phyloP scores from a whole-genome alignment of 306 rosid genomes.

The Trichosanthes cucumerina region DNA sequence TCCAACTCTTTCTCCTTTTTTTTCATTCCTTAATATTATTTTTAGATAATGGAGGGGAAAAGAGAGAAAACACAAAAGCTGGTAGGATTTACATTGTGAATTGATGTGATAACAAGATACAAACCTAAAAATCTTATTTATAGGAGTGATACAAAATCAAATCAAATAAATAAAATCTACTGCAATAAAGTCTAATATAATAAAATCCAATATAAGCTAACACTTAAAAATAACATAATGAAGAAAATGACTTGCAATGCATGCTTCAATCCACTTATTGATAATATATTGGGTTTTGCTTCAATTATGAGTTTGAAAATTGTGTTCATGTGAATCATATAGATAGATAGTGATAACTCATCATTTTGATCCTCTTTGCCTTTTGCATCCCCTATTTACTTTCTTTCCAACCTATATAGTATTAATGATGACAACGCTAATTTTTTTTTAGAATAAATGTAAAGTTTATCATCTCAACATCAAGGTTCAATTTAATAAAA shows the following conservation, averaged over 20 bases:
- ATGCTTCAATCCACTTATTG: conserved; percentile 1
- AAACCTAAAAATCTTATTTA: no score
- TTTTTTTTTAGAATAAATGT: neutral
- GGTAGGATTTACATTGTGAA: no score
- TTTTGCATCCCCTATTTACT: conserved; percentile 1
- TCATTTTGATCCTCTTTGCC: conserved; percentile 1
- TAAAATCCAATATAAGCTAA: no score
- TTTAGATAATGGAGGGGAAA: no score
- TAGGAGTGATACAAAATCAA: no score
- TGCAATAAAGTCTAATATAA: no score
- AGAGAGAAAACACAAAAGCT: no score
- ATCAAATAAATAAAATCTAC: no score
- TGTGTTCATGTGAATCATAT: conserved; percentile 9
- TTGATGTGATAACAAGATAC: no score
- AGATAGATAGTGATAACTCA: neutral
- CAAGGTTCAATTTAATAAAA: neutral
- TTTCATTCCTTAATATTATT: neutral
- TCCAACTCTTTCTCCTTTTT: neutral
- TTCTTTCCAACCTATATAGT: neutral
- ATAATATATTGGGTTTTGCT: neutral
- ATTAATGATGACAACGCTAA: neutral
- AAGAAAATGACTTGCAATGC: neutral
- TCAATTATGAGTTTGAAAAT: conserved; percentile 5
- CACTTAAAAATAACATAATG: no score
- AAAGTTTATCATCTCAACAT: neutral